A percentile compares a stretch with the other conserved stretches of the same genome.
phyloP scores from a whole-genome alignment of 305 asterid species.

The Euphrasia arctica region DNA sequence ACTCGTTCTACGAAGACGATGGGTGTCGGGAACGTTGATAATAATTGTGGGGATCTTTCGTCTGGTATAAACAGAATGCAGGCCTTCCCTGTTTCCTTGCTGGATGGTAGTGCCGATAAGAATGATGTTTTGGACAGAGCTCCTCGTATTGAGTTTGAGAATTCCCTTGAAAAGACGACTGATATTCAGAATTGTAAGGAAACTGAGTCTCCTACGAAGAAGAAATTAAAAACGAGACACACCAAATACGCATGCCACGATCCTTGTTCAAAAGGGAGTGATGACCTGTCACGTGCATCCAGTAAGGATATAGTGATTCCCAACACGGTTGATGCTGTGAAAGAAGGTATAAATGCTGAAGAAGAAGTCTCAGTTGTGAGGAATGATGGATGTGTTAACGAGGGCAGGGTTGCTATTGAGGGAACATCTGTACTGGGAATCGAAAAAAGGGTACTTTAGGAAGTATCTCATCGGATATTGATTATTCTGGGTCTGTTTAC shows the following conservation, averaged over 20 bases:
- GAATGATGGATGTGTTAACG: too few relatives aligned
- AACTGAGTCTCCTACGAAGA: constrained; percentile 33
- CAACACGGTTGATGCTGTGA: neutral
- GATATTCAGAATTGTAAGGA: too few relatives aligned
- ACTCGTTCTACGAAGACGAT: constrained; percentile 22
- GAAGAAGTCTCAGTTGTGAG: too few relatives aligned
- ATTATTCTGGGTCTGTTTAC: constrained; percentile 18
- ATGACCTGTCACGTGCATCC: neutral
- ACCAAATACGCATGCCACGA: constrained; percentile 25
- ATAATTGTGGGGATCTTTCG: constrained; percentile 20
- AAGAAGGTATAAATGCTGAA: too few relatives aligned
- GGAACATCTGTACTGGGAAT: too few relatives aligned
- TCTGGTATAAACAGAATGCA: constrained; percentile 26
- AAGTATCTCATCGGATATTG: constrained; percentile 14
- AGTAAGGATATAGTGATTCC: neutral
- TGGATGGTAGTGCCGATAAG: constrained; percentile 27
- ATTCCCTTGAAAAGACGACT: constrained; percentile 7
- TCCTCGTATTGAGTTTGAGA: constrained; percentile 27
- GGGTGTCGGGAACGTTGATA: constrained; percentile 19
- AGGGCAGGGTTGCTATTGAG: too few relatives aligned
- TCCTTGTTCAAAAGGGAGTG: neutral
- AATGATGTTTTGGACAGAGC: constrained; percentile 28
- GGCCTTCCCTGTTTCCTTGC: constrained; percentile 24
- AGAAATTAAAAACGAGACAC: constrained; percentile 39
- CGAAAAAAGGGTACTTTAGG: neutral